These are phyloP conservation scores for Penicillium odoratum DNA, from an alignment of 495 filamentous ascomycete species.

Conservation along the genomic window DNA sequence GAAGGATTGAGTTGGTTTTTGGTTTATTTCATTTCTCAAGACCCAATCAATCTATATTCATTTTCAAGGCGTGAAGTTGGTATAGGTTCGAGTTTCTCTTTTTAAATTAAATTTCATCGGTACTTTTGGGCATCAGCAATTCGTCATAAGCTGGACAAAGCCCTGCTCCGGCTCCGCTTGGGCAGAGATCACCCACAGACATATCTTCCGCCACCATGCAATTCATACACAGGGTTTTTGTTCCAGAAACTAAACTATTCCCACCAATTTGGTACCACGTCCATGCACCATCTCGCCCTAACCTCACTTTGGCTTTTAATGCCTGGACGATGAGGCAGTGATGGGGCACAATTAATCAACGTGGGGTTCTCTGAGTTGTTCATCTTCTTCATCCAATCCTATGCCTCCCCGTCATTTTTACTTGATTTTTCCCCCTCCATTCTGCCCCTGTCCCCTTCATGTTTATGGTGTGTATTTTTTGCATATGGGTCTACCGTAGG, in stretches of 20 bases:
- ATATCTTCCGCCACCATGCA: slow-evolving; percentile 17
- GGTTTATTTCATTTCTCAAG: slow-evolving; percentile 7
- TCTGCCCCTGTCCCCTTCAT: neutral
- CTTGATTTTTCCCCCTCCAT: neutral
- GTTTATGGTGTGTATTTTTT: neutral
- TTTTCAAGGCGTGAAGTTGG: neutral
- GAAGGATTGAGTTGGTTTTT: neutral
- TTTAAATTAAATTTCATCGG: neutral
- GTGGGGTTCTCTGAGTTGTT: slow-evolving; percentile 39
- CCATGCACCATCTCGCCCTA: slow-evolving; percentile 15
- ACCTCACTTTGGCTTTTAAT: slow-evolving; percentile 9
- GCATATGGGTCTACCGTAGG: neutral
- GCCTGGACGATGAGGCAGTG: slow-evolving; percentile 18
- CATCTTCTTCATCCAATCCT: slow-evolving; percentile 24
- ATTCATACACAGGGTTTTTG: slow-evolving; percentile 17
- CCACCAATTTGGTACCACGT: slow-evolving; percentile 22
- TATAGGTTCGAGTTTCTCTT: neutral
- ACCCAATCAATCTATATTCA: slow-evolving; percentile 11
- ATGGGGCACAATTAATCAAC: slow-evolving; percentile 18
- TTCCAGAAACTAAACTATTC: slow-evolving; percentile 24
- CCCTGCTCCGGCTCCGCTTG: slow-evolving; percentile 16
- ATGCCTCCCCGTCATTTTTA: slow-evolving; percentile 5
- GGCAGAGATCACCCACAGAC: slow-evolving; percentile 19
- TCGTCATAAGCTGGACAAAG: slow-evolving; percentile 13
- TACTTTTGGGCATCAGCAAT: slow-evolving; percentile 16